phyloP scores from a whole-genome alignment of 139 green algal genomes.

The Diplosphaera chodatii region DNA sequence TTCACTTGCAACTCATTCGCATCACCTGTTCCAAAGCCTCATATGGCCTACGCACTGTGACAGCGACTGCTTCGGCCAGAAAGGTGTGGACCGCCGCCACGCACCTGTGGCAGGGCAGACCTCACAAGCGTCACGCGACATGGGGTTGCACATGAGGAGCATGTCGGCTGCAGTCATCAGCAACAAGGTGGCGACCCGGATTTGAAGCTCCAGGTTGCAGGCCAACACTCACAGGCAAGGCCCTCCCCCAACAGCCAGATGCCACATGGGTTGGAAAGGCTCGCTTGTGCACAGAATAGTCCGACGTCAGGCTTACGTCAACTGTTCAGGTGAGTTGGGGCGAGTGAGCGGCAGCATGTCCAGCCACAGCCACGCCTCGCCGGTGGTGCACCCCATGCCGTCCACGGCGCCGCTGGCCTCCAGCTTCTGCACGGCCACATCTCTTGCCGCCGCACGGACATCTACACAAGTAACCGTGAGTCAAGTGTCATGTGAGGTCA shows the following conservation, averaged over 20 bases:
- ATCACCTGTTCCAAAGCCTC: background rate
- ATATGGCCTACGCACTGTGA: slow-evolving; percentile 3
- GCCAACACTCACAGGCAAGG: background rate
- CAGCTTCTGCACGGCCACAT: background rate
- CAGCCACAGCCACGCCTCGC: slow-evolving; percentile 40
- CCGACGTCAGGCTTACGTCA: background rate
- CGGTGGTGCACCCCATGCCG: slow-evolving; percentile 12
- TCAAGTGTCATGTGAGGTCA: too few relatives aligned
- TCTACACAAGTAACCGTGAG: background rate
- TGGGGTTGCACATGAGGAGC: too few relatives aligned
- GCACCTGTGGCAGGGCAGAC: background rate
- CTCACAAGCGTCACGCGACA: too few relatives aligned
- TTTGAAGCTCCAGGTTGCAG: background rate
- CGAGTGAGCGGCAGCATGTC: slow-evolving; percentile 11
- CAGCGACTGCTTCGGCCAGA: slow-evolving; percentile 12
- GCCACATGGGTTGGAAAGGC: too few relatives aligned
- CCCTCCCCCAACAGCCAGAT: too few relatives aligned
- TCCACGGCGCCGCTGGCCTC: slow-evolving; percentile 1
- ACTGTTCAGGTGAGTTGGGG: background rate
- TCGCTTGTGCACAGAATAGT: background rate
- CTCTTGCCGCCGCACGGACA: background rate
- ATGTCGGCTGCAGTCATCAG: too few relatives aligned
- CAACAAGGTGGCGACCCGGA: too few relatives aligned
- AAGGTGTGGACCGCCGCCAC: slow-evolving; percentile 8
- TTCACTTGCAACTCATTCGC: too few relatives aligned